Conservation (phyloP, 192 early-diverging fungal species). For the Entophlyctis luteolus region DNA sequence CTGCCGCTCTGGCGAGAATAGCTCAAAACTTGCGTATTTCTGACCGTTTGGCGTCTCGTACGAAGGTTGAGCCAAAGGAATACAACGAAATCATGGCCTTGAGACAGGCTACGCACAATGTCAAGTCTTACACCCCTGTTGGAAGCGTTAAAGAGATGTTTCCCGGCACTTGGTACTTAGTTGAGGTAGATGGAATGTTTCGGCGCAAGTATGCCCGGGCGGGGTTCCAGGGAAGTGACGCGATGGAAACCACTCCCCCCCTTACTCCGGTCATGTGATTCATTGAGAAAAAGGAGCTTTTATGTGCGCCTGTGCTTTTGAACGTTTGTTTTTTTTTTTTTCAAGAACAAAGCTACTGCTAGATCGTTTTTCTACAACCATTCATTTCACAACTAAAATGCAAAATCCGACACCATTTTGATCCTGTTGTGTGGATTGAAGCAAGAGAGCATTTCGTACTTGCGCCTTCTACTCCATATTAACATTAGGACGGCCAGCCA, state of each 20-base stretch:
- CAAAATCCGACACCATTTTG: too few relatives aligned
- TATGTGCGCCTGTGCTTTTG: too few relatives aligned
- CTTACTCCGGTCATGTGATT: neutral
- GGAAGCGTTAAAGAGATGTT: constrained; percentile 60
- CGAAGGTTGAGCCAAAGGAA: constrained; percentile 66
- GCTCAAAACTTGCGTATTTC: constrained; percentile 57
- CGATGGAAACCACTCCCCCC: constrained; percentile 6
- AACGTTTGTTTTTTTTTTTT: constrained; percentile 5
- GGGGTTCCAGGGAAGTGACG: neutral
- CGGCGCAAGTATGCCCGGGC: constrained; percentile 68
- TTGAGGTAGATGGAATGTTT: constrained; percentile 87
- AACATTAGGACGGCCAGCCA: too few relatives aligned
- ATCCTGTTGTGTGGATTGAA: too few relatives aligned
- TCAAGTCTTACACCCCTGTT: constrained; percentile 73
- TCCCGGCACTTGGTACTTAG: constrained; percentile 85
- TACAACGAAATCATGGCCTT: constrained; percentile 81
- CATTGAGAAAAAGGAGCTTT: too few relatives aligned
- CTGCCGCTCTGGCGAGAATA: constrained; percentile 38
- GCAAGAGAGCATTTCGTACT: too few relatives aligned
- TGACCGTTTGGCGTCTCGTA: constrained; percentile 69
- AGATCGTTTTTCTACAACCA: neutral
- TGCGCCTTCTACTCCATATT: too few relatives aligned
- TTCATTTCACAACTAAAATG: too few relatives aligned
- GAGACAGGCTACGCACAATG: constrained; percentile 82
- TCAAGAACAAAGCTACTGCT: neutral